Evolutionary conservation across 2,329 filamentous ascomycete genomes (phyloP), one percentile per base, ranked within the genome.

Genomic region (Pseudocercospora macadamiae): DNA sequence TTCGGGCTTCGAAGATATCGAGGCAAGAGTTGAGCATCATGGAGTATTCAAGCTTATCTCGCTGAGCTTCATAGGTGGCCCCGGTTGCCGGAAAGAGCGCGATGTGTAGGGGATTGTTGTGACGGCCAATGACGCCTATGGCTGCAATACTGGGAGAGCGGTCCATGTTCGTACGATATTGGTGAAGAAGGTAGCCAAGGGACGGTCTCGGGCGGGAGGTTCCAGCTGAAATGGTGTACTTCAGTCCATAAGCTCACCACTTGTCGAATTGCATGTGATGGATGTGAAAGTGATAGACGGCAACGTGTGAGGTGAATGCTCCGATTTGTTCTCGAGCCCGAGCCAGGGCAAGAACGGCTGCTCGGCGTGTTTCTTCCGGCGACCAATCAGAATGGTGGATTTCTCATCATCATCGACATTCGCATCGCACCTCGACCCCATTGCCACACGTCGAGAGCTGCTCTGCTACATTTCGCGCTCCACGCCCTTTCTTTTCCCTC

Each of bases 101-200:
- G 69, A 96, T 90, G 78, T 97, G 93, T 65, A 97, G 88, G 59
- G 93, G 95, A 73, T 97, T 96, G 79, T 97, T 96, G 76, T 96
- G 89, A 78, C 95, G 92, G 67, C 95, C 93, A 70, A 99, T 96
- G 53, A 97, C 83, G 75, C 92, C 93, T 69, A 99, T 87, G 73
- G 93, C 96, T 75, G 91, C 93, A 76, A 97, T 95, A 32, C 89
- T 91, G 26, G 93, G 79, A 39, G 73, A 73, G 60, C 75, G 89
- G 55, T 75, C 72, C 81, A 83, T 82, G 18, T 26, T 54, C n/a
- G 34, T 10, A 45, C 12, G 19, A 12, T 18, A 8, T 7, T 5
- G 3, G 7, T 8, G 16, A 18, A 18, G n/a, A 2, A n/a, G 19
- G 36, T 2, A 39, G 36, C 2, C 16, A 19, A 8, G 3, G 21